Conservation (phyloP, 208 protist genomes). For the Endotrypanum monterogeii region DNA sequence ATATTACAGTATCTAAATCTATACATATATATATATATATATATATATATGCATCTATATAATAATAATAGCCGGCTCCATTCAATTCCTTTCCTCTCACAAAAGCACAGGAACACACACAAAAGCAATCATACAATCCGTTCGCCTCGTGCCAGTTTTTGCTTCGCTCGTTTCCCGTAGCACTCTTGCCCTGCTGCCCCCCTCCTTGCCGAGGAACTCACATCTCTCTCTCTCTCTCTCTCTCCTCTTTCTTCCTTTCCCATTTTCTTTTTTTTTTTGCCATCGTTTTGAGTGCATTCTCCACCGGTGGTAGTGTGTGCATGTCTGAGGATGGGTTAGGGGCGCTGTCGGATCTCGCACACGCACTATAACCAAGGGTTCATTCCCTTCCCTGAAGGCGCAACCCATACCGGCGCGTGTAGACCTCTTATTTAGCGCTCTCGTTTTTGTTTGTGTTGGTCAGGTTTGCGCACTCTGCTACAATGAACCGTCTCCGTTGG, state of each 20-base stretch:
- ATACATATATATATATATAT: background rate
- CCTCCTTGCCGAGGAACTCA: background rate
- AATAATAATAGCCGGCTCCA: no score
- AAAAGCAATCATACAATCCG: no score
- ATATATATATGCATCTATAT: background rate
- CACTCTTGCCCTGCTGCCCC: no score
- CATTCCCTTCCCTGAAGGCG: no score
- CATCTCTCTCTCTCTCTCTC: background rate
- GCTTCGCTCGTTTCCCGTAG: no score
- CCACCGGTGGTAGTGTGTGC: no score
- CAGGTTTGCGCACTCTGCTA: background rate
- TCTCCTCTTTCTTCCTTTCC: background rate
- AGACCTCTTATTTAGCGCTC: background rate
- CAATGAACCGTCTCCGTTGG: conserved; percentile 27
- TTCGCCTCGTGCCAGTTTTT: no score
- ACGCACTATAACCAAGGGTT: background rate
- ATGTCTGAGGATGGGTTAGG: no score
- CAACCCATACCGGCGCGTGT: background rate
- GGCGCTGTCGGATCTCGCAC: background rate
- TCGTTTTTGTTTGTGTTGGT: background rate
- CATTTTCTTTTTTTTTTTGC: background rate
- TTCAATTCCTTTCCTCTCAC: no score
- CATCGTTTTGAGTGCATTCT: background rate
- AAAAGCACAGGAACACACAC: no score
- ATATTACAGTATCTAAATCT: no score